A percentile compares a stretch with the other conserved stretches of the same genome.
These are phyloP conservation scores for Wallacemonas sp. DNA, from an alignment of 208 protist species.

Conservation along the genomic window DNA sequence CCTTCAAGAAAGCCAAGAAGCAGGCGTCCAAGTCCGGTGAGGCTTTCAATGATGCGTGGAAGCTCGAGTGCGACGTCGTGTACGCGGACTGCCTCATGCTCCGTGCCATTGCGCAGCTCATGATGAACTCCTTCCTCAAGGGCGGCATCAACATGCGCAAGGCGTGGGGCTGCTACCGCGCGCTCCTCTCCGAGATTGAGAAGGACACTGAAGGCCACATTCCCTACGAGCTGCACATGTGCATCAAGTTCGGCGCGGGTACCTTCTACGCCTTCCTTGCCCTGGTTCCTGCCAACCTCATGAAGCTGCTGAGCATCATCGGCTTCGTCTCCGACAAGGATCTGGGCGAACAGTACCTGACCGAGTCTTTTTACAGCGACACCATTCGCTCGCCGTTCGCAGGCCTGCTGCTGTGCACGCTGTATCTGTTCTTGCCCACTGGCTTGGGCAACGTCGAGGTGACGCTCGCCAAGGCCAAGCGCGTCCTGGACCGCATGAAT, in stretches of 20 bases:
- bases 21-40: conserved; percentile 46
- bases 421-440: conserved; percentile 91
- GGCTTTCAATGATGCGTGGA: conserved; percentile 74
- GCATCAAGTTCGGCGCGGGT: conserved; percentile 88
- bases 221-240: conserved; percentile 82
- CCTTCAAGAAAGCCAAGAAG: conserved; percentile 56
- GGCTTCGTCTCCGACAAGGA: conserved; percentile 91
- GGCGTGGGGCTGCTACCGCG: conserved; percentile 85
- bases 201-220: conserved; percentile 75
- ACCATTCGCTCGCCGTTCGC: conserved; percentile 87
- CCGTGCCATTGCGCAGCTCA: conserved; percentile 82
- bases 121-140: conserved; percentile 92
- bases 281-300: conserved; percentile 83
- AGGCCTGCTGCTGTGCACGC: conserved; percentile 81
- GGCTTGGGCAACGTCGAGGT: conserved; percentile 78
- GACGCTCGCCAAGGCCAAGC: conserved; percentile 75
- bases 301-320: conserved; percentile 90
- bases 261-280: conserved; percentile 91
- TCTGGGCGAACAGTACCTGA: conserved; percentile 90
- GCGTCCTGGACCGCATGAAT: conserved; percentile 82
- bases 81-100: conserved; percentile 88
- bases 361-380: conserved; percentile 86
- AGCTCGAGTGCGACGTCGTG: conserved; percentile 90
- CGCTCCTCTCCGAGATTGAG: conserved; percentile 66
- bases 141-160: conserved; percentile 89